Conservation (phyloP, 2,329 filamentous ascomycete genomes). For the Cladosporium velox region DNA sequence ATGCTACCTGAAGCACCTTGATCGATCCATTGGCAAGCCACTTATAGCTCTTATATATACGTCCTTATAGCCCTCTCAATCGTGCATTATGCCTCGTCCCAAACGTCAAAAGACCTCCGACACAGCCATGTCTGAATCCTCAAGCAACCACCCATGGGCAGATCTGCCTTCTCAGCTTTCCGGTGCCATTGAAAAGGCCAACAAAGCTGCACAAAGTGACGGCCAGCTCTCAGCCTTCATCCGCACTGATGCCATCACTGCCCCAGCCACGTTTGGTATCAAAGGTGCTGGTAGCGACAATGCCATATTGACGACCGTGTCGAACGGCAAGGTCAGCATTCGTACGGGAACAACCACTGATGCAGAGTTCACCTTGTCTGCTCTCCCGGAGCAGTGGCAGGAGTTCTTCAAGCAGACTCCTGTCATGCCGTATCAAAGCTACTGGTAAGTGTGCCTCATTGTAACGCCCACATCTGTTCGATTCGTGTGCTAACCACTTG, state of each 20-base stretch:
- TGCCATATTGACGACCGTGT: constrained; percentile 34
- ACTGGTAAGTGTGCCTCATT: constrained; percentile 40
- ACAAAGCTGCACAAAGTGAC: constrained; percentile 32
- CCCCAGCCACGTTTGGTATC: constrained; percentile 37
- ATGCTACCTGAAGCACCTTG: not conserved
- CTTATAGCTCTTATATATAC: constrained; percentile 7
- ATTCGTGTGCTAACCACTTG: not conserved
- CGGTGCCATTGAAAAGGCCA: constrained; percentile 31
- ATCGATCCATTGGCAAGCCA: constrained; percentile 2
- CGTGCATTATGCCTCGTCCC: constrained; percentile 13
- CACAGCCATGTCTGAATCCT: constrained; percentile 13
- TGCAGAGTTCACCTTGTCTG: constrained; percentile 43
- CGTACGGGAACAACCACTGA: constrained; percentile 28
- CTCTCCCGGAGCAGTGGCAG: constrained; percentile 50
- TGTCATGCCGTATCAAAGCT: constrained; percentile 48
- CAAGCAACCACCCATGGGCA: constrained; percentile 31
- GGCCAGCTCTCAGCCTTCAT: constrained; percentile 37
- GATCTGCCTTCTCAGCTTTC: constrained; percentile 33
- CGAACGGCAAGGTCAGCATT: constrained; percentile 34
- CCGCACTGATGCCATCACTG: constrained; percentile 34
- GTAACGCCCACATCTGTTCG: not conserved
- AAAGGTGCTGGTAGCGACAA: constrained; percentile 34
- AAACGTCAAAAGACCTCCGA: constrained; percentile 20
- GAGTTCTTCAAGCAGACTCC: constrained; percentile 49
- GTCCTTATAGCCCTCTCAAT: not conserved